Conservation (phyloP, 306 rosid genomes). For the Quercus gilva region DNA sequence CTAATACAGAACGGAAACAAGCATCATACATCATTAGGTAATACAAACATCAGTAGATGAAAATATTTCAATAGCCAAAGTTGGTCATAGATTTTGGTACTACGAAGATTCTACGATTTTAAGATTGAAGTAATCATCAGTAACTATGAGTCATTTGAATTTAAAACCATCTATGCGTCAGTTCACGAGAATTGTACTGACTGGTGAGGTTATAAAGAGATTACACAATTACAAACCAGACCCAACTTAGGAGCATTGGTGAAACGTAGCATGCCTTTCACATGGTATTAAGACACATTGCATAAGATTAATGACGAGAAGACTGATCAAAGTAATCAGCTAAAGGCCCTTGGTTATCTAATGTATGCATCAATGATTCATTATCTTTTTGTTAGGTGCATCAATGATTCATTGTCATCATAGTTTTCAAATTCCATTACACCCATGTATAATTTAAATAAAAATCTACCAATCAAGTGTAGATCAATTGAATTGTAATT, state of each 20-base stretch:
- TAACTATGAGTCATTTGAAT: background rate
- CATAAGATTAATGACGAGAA: background rate
- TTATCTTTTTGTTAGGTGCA: no score
- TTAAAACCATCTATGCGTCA: background rate
- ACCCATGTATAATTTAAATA: no score
- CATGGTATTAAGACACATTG: background rate
- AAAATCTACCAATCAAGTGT: no score
- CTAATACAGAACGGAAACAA: slow-evolving; percentile 24
- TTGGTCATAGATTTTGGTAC: background rate
- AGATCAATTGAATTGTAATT: no score
- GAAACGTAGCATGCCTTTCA: background rate
- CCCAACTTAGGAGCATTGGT: background rate
- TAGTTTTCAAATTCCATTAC: background rate
- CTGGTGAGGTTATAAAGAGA: no score
- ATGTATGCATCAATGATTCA: background rate
- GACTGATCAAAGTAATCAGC: background rate
- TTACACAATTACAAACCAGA: background rate
- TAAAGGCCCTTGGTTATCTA: no score
- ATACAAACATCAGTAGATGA: background rate
- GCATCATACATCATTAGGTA: background rate
- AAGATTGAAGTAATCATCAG: background rate
- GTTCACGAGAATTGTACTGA: background rate
- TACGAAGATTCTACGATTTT: background rate
- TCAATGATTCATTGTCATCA: background rate
- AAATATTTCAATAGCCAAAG: background rate